phyloP scores from a whole-genome alignment of 2,329 filamentous ascomycete genomes.

The Claviceps maximensis region DNA sequence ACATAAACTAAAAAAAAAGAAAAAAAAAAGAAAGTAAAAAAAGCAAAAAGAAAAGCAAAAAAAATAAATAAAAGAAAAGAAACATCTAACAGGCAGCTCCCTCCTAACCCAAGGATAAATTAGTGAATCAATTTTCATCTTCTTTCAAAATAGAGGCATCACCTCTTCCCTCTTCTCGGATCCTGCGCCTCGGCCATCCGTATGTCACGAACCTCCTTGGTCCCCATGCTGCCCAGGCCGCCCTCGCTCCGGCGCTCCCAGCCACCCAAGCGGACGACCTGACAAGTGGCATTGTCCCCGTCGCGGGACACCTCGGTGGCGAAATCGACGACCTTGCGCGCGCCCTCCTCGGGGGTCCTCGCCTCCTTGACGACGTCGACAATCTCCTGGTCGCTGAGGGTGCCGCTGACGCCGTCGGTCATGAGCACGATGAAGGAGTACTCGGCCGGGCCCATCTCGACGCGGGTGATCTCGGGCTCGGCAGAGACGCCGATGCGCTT shows the following conservation, averaged over 20 bases:
- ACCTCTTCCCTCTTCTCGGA: conserved; percentile 55
- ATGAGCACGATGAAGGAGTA: conserved; percentile 83
- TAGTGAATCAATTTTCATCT: too few relatives aligned
- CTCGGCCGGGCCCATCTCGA: conserved; percentile 70
- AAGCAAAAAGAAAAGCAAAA: too few relatives aligned
- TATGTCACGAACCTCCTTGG: conserved; percentile 81
- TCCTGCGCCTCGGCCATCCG: conserved; percentile 68
- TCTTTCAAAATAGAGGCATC: too few relatives aligned
- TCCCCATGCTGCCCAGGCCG: conserved; percentile 76
- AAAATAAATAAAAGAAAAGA: too few relatives aligned
- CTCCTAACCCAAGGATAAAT: too few relatives aligned
- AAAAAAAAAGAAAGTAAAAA: too few relatives aligned
- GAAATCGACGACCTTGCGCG: conserved; percentile 67
- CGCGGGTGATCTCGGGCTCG: conserved; percentile 73
- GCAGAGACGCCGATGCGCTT: conserved; percentile 92
- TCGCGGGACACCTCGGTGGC: conserved; percentile 67
- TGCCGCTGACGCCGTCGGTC: conserved; percentile 78
- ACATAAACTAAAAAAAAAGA: too few relatives aligned
- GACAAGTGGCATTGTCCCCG: conserved; percentile 57
- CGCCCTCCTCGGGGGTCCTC: conserved; percentile 75
- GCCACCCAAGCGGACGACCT: conserved; percentile 53
- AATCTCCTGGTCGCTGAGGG: conserved; percentile 83
- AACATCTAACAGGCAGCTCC: too few relatives aligned
- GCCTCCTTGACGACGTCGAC: conserved; percentile 94
- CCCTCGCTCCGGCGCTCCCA: conserved; percentile 69